phyloP scores from a whole-genome alignment of 78 protist species.

The Dictyostelium capitatum region DNA sequence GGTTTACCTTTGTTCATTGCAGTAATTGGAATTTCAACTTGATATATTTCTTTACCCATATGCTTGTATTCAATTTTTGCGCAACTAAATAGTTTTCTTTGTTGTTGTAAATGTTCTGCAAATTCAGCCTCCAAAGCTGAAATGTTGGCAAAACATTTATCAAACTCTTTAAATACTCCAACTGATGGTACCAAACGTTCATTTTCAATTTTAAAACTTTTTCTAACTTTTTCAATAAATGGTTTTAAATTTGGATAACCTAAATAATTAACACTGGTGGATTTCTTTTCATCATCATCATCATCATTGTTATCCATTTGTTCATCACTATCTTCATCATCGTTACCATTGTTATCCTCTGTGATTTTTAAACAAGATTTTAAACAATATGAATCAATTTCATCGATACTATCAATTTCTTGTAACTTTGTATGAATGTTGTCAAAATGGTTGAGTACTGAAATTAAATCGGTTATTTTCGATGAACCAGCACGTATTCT shows the following conservation, averaged over 20 bases:
- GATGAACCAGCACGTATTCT: conserved; percentile 50
- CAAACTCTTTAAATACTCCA: conserved; percentile 49
- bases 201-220: conserved; percentile 10
- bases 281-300: not conserved
- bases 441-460: conserved; percentile 60
- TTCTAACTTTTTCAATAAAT: not conserved
- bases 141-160: conserved; percentile 9
- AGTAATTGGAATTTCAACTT: conserved; percentile 28
- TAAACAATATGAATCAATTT: conserved; percentile 9
- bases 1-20: not conserved
- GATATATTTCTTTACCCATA: conserved; percentile 74
- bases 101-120: conserved; percentile 25
- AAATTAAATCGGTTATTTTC: conserved; percentile 42
- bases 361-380: not conserved
- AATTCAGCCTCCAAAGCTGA: not conserved
- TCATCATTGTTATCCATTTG: not conserved
- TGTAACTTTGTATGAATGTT: not conserved
- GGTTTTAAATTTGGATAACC: conserved; percentile 50
- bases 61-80: conserved; percentile 14
- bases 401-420: not conserved
- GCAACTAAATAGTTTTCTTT: not conserved
- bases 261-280: not conserved
- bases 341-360: not conserved
- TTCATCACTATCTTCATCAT: not conserved
- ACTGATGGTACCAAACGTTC: conserved; percentile 7